Evolutionary conservation across 331 rosid species (phyloP).

Genomic region (Rosa hybrid): DNA sequence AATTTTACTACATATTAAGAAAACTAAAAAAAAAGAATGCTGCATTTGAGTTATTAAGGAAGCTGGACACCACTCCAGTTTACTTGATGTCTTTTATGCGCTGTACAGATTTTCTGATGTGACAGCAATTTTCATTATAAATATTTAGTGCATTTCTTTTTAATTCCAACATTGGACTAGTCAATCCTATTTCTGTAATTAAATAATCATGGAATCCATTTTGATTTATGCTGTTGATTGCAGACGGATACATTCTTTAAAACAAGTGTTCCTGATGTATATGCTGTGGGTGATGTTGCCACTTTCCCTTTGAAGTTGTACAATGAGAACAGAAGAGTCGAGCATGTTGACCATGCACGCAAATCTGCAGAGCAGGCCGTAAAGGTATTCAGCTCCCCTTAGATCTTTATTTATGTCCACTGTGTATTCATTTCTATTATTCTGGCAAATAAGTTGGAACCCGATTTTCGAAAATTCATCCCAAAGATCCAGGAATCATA

Average conservation of each 20-base stretch:
- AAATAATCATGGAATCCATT: neutral
- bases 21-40: neutral
- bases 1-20: neutral
- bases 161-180: neutral
- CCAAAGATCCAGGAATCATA: neutral
- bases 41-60: neutral
- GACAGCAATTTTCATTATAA: neutral
- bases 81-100: neutral
- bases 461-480: neutral
- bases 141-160: neutral
- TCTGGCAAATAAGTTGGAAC: neutral
- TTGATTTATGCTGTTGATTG: slow-evolving; percentile 15
- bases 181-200: neutral
- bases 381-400: slow-evolving; percentile 51
- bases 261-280: slow-evolving; percentile 66
- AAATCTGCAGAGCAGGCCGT: slow-evolving; percentile 96
- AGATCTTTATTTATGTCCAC: neutral
- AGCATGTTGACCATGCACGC: slow-evolving; percentile 93
- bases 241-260: slow-evolving; percentile 88
- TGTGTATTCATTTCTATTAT: neutral
- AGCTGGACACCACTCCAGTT: neutral
- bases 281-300: slow-evolving; percentile 95
- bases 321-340: slow-evolving; percentile 79
- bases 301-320: slow-evolving; percentile 85
- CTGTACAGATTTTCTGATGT: neutral